Conservation (phyloP, 148 eudicot species). For the Amaranthus hypochondriacus region DNA sequence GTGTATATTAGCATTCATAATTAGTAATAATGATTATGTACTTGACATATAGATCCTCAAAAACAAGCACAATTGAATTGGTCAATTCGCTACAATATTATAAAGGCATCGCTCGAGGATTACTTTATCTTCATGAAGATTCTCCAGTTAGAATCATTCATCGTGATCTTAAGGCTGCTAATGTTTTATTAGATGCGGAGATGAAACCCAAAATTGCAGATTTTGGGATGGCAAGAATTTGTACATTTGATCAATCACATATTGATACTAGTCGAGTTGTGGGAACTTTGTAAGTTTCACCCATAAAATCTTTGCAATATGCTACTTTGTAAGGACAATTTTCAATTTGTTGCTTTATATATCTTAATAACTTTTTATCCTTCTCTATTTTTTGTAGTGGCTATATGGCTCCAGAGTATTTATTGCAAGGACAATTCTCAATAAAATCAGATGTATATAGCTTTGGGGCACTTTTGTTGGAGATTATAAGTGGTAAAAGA, state of each 20-base stretch:
- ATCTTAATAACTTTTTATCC: too few species aligned
- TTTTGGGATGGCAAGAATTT: slow-evolving; percentile 25
- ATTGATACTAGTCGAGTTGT: slow-evolving; percentile 12
- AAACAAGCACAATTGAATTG: slow-evolving; percentile 16
- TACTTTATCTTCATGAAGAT: slow-evolving; percentile 27
- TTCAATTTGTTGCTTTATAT: not conserved
- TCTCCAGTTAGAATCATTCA: slow-evolving; percentile 20
- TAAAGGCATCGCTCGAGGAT: slow-evolving; percentile 27
- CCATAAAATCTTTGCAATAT: not conserved
- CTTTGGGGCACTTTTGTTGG: slow-evolving; percentile 19
- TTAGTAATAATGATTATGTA: too few species aligned
- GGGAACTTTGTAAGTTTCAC: slow-evolving; percentile 17
- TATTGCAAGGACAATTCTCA: slow-evolving; percentile 24
- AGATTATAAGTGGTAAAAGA: slow-evolving; percentile 20
- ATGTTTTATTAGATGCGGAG: slow-evolving; percentile 18
- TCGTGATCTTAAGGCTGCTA: slow-evolving; percentile 29
- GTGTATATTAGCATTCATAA: too few species aligned
- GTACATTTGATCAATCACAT: slow-evolving; percentile 12
- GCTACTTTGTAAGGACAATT: not conserved
- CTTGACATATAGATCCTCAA: slow-evolving; percentile 5
- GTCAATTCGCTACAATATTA: slow-evolving; percentile 21
- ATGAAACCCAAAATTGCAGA: slow-evolving; percentile 26
- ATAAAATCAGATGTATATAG: slow-evolving; percentile 22
- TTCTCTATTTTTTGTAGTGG: slow-evolving; percentile 8
- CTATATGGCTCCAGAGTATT: slow-evolving; percentile 27